Evolutionary conservation across 2,329 filamentous ascomycete genomes (phyloP).

Genomic region (Alternaria conjuncta): DNA sequence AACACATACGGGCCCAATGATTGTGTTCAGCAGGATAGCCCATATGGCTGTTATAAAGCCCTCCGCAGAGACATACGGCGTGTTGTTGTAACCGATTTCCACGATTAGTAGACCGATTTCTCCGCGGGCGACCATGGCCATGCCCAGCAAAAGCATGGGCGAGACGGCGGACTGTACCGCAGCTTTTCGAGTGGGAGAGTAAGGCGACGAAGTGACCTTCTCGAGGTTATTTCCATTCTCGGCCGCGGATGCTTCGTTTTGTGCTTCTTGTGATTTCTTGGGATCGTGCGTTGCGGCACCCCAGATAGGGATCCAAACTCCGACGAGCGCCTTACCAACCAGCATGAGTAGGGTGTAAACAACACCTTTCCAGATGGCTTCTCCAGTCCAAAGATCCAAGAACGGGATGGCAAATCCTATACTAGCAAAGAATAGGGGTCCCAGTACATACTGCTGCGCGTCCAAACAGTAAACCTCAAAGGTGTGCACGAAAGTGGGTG

Average conservation of each 20-base stretch:
- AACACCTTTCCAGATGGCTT: slow-evolving; percentile 37
- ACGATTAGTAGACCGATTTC: slow-evolving; percentile 40
- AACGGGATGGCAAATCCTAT: slow-evolving; percentile 42
- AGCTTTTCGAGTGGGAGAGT: slow-evolving; percentile 8
- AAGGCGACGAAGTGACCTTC: slow-evolving; percentile 5
- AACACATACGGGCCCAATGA: slow-evolving; percentile 32
- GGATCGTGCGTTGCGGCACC: slow-evolving; percentile 6
- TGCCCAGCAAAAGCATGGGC: slow-evolving; percentile 24
- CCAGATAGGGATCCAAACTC: slow-evolving; percentile 16
- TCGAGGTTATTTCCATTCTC: neutral
- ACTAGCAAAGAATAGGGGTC: slow-evolving; percentile 39
- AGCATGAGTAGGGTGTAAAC: slow-evolving; percentile 39
- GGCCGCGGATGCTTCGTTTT: neutral
- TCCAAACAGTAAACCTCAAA: slow-evolving; percentile 53
- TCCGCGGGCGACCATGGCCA: slow-evolving; percentile 36
- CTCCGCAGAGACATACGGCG: slow-evolving; percentile 28
- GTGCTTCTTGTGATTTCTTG: slow-evolving; percentile 10
- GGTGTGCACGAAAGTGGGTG: slow-evolving; percentile 38
- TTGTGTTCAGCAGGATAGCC: slow-evolving; percentile 34
- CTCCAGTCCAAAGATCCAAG: slow-evolving; percentile 35
- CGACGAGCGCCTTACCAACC: slow-evolving; percentile 18
- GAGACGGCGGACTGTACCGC: slow-evolving; percentile 11
- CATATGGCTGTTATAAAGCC: slow-evolving; percentile 34
- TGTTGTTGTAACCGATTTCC: slow-evolving; percentile 38
- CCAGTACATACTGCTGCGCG: slow-evolving; percentile 51